These are phyloP conservation scores for Ceratocystis variospora DNA, from an alignment of 2,329 filamentous ascomycete genomes.

Conservation along the genomic window DNA sequence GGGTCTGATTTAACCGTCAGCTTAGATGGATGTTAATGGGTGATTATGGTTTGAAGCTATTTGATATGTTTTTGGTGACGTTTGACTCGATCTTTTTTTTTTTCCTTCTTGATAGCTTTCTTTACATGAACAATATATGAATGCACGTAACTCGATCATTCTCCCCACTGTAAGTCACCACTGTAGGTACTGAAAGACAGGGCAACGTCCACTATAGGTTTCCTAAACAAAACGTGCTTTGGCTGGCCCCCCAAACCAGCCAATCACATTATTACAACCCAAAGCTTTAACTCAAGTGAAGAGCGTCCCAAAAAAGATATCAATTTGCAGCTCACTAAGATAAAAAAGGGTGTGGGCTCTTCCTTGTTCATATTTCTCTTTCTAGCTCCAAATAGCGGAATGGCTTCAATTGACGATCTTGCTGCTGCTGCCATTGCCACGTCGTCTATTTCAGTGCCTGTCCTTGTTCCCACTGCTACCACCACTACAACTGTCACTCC, in stretches of 20 bases:
- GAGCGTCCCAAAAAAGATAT: neutral
- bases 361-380: neutral
- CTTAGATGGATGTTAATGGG: neutral
- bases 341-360: neutral
- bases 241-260: too few relatives aligned
- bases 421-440: slow-evolving; percentile 35
- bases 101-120: neutral
- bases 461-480: slow-evolving; percentile 23
- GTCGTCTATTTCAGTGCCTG: slow-evolving; percentile 23
- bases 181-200: too few relatives aligned
- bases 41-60: neutral
- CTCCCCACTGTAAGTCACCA: too few relatives aligned
- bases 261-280: too few relatives aligned
- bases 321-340: neutral
- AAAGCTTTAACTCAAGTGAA: too few relatives aligned
- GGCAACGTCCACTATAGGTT: too few relatives aligned
- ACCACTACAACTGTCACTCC: slow-evolving; percentile 1
- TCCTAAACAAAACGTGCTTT: too few relatives aligned
- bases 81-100: neutral
- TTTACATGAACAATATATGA: neutral
- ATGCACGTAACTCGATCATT: too few relatives aligned
- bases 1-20: neutral
- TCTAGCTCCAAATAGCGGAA: slow-evolving; percentile 18
- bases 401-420: slow-evolving; percentile 39
- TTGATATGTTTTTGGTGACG: neutral